Evolutionary conservation across 75 land plant species (phyloP), one percentile per base, ranked within the genome.

Genomic region (Picea sitchensis): DNA sequence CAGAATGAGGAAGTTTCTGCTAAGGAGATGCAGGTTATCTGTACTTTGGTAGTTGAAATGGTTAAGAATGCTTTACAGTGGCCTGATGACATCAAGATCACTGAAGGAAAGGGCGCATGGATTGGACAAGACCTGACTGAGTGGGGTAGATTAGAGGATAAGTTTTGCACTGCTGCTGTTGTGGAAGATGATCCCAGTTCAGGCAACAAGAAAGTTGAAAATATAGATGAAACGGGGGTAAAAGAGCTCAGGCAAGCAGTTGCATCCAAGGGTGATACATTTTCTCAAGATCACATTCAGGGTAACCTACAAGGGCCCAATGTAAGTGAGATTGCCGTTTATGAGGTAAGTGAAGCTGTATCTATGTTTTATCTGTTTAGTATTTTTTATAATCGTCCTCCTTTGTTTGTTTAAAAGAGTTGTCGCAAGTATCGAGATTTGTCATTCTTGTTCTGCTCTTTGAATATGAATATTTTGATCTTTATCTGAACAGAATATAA

Each of bases 41-140:
- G 96, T 77, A 75, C 77, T 47, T 82, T 83, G 61, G 78, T 83
- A 13, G 79, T 94, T 67, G 69, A 81, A 77, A 88, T 73, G 77
- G 82, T 94, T 31, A 90, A 94, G 65, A 88, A 84, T 75, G 64
- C 85, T 75, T 86, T 88, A 41, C 82, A 76, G 73, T 88, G 87
- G 92, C 63, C 82, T 69, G 92, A 81, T 2, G 87, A 90, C 36
- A 80, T 92, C 71, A 32, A 26, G 12, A 63, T 63, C 54, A 71
- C 81, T 47, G 14, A 71, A 11, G 76, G 76, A 36, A 23, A 82
- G 62, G 94, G 94, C 84, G 90, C 87, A 5, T 94, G 94, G 94
- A 86, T 61, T 65, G 94, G 96, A 65, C 75, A 82, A 61, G 65
- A 79, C 74, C 38, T 78, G 73, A 65, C 75, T 20, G 61, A 82